A percentile compares a stretch with the other conserved stretches of the same genome.
Conservation (phyloP, 768 basidiomycete species). For the Mycena maculata region DNA sequence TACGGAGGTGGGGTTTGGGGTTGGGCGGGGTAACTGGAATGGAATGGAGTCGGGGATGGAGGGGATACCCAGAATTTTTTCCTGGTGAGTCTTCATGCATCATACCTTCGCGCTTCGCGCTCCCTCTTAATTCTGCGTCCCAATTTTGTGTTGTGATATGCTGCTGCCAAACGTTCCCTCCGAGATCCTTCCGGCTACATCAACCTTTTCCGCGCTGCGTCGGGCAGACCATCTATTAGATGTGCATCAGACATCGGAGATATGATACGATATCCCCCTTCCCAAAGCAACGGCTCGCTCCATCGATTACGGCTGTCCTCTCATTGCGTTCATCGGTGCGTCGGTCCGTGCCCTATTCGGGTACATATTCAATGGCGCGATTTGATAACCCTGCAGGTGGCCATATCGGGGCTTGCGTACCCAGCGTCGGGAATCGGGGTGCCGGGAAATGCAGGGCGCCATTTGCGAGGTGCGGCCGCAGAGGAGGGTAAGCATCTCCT, state of each 20-base stretch:
- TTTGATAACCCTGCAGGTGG: neutral
- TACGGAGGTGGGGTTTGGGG: neutral
- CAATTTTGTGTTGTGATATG: too few relatives aligned
- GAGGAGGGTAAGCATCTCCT: neutral
- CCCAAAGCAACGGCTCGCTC: constrained; percentile 6
- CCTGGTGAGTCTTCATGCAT: constrained; percentile 6
- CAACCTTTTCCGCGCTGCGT: neutral
- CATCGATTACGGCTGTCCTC: constrained; percentile 22
- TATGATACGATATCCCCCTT: constrained; percentile 27
- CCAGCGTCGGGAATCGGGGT: constrained; percentile 1
- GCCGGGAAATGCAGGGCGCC: too few relatives aligned
- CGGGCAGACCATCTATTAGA: constrained; percentile 3
- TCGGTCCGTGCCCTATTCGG: neutral
- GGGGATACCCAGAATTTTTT: neutral
- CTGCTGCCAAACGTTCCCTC: too few relatives aligned
- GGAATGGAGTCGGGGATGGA: neutral
- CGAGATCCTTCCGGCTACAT: neutral
- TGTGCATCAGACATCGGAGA: constrained; percentile 32
- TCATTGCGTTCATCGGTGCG: constrained; percentile 21
- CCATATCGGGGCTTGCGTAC: neutral
- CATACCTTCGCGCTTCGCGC: neutral
- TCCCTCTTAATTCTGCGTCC: neutral
- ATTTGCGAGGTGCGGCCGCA: too few relatives aligned
- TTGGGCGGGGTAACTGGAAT: neutral
- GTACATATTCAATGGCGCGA: neutral